Evolutionary conservation across 192 early-diverging fungal species (phyloP), one percentile per base, ranked within the genome.

Genomic region (Linnemannia hyalina): DNA sequence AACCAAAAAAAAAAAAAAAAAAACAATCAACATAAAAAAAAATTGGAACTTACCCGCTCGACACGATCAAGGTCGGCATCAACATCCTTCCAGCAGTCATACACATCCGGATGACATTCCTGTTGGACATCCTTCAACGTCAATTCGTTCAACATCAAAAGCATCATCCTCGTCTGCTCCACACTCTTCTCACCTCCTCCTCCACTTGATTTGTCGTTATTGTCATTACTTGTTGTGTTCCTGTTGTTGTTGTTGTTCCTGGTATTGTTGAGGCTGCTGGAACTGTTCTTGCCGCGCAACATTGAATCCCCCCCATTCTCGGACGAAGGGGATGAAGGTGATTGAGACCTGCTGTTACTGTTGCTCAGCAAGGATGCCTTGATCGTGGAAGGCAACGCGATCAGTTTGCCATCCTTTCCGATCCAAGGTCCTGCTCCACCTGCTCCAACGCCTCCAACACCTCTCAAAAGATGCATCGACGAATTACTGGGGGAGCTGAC

Each of bases 81-180:
- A 26, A 86, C 79, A 63, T 86, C 76, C 72, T 86, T 86, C 84
- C 84, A 86, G 18, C 84, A 86, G 1, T 86, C 84, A 52, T 86
- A 86, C 20, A 86, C 84, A 10, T 86, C 84, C 32, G 84, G 84
- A 63, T 86, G 84, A 70, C 84, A 86, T 18, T 86, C 84, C 32
- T 81, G 70, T 35, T 81, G 84, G 8, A 86, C 84, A 75, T 86
- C 84, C 70, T 81, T 86, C 13, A 86, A 80, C 6, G 84, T 81
- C 79, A 86, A 42, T 29, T 86, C 84, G 38, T 81, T 81, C 47
- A 86, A 70, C 84, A 86, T 86, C 71, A 86, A 68, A 63, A 86
- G 55, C 79, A 86, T 80, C 79, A 80, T 80, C 72, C 84, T 40
- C 26, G 79, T 52, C 26, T 86, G 79, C 68, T 81, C 79, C 29